Conservation (phyloP, 2,329 filamentous ascomycete species). For the Scedosporium dehoogii region DNA sequence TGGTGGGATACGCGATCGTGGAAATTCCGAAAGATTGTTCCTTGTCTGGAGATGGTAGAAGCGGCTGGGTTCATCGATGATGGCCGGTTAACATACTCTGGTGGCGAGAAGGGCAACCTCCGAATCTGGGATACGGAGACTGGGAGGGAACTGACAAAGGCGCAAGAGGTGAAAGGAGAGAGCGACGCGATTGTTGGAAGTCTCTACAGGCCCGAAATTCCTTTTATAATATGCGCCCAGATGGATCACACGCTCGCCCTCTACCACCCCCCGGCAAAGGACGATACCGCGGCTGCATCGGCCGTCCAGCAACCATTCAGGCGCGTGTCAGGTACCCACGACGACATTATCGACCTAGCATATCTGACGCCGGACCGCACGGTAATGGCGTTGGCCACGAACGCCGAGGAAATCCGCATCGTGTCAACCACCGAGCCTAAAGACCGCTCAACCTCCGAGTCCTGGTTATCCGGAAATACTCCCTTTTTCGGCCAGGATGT, state of each 20-base stretch:
- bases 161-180: constrained; percentile 53
- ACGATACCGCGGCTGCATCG: constrained; percentile 20
- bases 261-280: constrained; percentile 42
- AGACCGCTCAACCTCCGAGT: constrained; percentile 13
- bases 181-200: constrained; percentile 62
- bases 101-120: constrained; percentile 71
- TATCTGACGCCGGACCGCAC: constrained; percentile 75
- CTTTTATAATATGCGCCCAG: constrained; percentile 72
- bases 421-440: constrained; percentile 54
- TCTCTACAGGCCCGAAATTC: constrained; percentile 53
- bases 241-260: constrained; percentile 81
- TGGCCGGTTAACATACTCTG: constrained; percentile 68
- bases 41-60: constrained; percentile 78
- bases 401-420: constrained; percentile 85
- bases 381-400: constrained; percentile 81
- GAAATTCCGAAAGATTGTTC: constrained; percentile 72
- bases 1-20: constrained; percentile 83
- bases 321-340: constrained; percentile 89
- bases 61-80: constrained; percentile 67
- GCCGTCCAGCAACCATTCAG: constrained; percentile 44
- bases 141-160: constrained; percentile 68
- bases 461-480: constrained; percentile 15
- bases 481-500: constrained; percentile 85
- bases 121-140: constrained; percentile 74
- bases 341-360: constrained; percentile 91